Evolutionary conservation across 768 basidiomycete genomes (phyloP).

Genomic region (Chalciporus piperatus): DNA sequence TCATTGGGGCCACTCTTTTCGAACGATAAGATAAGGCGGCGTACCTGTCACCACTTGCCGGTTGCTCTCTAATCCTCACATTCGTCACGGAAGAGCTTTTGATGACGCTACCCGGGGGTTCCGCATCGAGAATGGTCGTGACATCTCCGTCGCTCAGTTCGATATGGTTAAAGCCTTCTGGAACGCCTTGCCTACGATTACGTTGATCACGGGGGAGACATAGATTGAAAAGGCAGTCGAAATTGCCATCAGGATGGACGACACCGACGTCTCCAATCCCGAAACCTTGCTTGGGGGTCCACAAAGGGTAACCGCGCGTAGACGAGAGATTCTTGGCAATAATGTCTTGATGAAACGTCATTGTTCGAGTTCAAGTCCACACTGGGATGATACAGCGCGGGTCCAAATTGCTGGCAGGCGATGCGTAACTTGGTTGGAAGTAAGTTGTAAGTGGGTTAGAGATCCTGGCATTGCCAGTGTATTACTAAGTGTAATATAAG

Average conservation of each 20-base stretch:
- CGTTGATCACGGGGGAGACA: conserved; percentile 33
- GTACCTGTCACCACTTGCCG: conserved; percentile 5
- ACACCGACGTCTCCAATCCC: conserved; percentile 40
- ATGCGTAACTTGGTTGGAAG: conserved; percentile 5
- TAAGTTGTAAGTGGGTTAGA: too few relatives aligned
- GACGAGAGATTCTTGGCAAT: conserved; percentile 25
- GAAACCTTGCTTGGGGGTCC: conserved; percentile 36
- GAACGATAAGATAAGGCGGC: background rate
- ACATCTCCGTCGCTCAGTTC: conserved; percentile 15
- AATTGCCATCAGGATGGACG: conserved; percentile 33
- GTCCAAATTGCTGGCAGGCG: conserved; percentile 4
- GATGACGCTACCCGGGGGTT: conserved; percentile 11
- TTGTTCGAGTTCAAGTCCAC: background rate
- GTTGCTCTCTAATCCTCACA: background rate
- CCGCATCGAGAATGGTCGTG: conserved; percentile 8
- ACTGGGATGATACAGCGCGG: background rate
- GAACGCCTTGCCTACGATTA: conserved; percentile 15
- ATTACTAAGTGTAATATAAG: too few relatives aligned
- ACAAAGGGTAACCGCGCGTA: conserved; percentile 35
- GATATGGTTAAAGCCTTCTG: conserved; percentile 29
- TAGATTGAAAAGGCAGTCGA: conserved; percentile 40
- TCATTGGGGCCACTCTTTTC: background rate
- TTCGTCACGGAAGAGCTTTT: conserved; percentile 13
- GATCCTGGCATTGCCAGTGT: too few relatives aligned
- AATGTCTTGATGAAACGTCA: conserved; percentile 22